These are phyloP conservation scores for Penicillium antarcticum DNA, from an alignment of 495 filamentous ascomycete species.

Conservation along the genomic window DNA sequence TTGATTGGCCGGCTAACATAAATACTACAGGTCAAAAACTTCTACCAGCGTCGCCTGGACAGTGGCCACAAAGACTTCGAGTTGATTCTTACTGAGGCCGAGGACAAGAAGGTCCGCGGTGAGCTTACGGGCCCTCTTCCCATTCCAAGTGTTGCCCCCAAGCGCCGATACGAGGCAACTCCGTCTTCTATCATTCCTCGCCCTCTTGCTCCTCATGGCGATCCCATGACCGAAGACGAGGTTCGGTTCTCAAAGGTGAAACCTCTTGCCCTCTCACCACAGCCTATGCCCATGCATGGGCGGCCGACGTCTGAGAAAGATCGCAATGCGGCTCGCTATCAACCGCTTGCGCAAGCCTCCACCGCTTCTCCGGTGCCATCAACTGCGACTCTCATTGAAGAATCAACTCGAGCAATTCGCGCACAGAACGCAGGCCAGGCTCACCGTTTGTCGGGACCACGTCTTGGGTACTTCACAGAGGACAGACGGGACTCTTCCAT, in stretches of 20 bases:
- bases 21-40: constrained; percentile 77
- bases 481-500: constrained; percentile 41
- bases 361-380: constrained; percentile 28
- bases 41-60: constrained; percentile 76
- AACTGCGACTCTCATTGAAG: constrained; percentile 29
- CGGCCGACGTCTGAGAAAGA: constrained; percentile 36
- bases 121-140: constrained; percentile 70
- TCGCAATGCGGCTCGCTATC: constrained; percentile 35
- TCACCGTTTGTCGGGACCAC: constrained; percentile 36
- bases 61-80: constrained; percentile 66
- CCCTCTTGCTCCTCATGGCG: constrained; percentile 58
- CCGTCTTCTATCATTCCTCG: constrained; percentile 56
- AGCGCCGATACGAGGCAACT: constrained; percentile 54
- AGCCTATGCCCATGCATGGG: constrained; percentile 29
- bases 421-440: constrained; percentile 20
- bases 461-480: constrained; percentile 41
- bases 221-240: constrained; percentile 52
- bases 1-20: constrained; percentile 25
- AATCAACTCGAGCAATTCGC: constrained; percentile 28
- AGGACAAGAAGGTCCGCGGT: constrained; percentile 64
- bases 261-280: constrained; percentile 29
- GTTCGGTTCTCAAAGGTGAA: constrained; percentile 46
- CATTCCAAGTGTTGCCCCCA: constrained; percentile 54
- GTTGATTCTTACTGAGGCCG: constrained; percentile 63
- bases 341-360: constrained; percentile 44